Conservation (phyloP, 2,329 filamentous ascomycete genomes). For the Blastomyces percursus region DNA sequence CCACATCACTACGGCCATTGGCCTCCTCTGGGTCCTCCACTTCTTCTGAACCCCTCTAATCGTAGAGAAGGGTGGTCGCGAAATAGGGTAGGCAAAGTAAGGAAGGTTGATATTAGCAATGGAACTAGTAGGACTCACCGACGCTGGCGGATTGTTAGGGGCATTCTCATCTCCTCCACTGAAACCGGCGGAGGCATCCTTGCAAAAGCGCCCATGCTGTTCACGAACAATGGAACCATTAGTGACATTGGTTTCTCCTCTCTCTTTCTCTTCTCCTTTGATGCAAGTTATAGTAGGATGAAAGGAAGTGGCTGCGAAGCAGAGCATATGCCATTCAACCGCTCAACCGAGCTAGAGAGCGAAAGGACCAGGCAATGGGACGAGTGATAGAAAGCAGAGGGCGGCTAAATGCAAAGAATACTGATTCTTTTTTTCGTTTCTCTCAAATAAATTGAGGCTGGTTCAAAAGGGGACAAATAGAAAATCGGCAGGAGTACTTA, state of each 20-base stretch:
- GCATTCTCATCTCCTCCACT: not conserved
- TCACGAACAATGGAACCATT: not conserved
- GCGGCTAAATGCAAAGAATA: not conserved
- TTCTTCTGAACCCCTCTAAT: not conserved
- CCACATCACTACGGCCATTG: not conserved
- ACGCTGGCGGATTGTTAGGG: not conserved
- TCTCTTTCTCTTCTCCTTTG: not conserved
- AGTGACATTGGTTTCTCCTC: not conserved
- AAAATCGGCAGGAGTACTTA: not conserved
- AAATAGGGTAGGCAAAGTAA: not conserved
- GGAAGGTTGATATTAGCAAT: too few species aligned
- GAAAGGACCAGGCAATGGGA: not conserved
- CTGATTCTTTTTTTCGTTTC: not conserved
- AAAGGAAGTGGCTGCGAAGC: not conserved
- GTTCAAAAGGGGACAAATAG: not conserved
- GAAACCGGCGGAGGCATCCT: not conserved
- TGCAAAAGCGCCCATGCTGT: not conserved
- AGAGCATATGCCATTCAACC: not conserved
- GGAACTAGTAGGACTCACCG: not conserved
- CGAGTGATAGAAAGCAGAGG: not conserved
- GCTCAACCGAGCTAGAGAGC: not conserved
- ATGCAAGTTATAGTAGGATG: not conserved
- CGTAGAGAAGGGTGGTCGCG: not conserved
- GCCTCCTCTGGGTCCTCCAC: not conserved
- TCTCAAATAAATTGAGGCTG: not conserved